A percentile compares a stretch with the other conserved stretches of the same genome.
Evolutionary conservation across 2,329 filamentous ascomycete genomes (phyloP).

Genomic region (Fusarium pseudoanthophilum): DNA sequence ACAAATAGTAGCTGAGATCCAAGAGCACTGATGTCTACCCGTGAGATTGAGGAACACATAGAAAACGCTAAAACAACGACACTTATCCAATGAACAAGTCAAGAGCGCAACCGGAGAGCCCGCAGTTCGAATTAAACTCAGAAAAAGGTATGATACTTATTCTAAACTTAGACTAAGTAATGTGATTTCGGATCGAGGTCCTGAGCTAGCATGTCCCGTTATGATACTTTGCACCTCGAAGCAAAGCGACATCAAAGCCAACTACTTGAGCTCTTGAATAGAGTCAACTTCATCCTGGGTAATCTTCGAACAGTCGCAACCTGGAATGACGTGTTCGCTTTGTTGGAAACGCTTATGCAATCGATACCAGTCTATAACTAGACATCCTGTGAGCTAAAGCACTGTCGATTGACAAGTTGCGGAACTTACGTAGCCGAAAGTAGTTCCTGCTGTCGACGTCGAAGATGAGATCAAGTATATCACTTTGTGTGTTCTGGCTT

Average conservation of each 20-base stretch:
- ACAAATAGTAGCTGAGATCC: background rate
- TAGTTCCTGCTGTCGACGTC: background rate
- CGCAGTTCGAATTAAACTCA: accelerated
- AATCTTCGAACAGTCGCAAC: background rate
- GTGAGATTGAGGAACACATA: accelerated
- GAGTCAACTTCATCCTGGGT: background rate
- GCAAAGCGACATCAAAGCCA: no score
- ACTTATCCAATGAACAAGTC: no score
- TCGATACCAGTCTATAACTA: background rate
- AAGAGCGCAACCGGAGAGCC: accelerated
- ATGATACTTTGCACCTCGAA: no score
- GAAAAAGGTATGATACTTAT: background rate
- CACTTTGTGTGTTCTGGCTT: background rate
- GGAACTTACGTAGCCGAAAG: background rate
- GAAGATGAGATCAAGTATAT: background rate
- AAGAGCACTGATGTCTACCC: background rate
- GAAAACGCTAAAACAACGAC: no score
- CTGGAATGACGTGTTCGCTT: background rate
- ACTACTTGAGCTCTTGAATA: background rate
- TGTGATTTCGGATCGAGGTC: no score
- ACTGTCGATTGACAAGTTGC: accelerated
- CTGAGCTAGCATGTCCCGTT: no score
- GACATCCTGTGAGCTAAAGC: background rate
- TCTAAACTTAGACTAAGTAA: background rate
- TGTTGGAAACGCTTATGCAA: background rate